These are phyloP conservation scores for Asclepias syriaca DNA, from an alignment of 257 asterid species.

Conservation along the genomic window DNA sequence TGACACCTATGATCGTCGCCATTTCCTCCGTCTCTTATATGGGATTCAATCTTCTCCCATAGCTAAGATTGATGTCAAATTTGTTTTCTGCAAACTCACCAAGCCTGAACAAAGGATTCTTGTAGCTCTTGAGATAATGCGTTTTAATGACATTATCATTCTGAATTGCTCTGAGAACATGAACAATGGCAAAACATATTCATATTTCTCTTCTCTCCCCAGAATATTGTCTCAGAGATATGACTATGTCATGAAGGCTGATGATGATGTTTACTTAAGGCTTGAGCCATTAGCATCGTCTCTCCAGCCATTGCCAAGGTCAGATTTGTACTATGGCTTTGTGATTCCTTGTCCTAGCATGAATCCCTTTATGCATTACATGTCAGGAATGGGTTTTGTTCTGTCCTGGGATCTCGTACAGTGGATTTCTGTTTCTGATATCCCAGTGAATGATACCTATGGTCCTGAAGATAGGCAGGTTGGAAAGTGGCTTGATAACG, in stretches of 20 bases:
- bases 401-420: constrained; percentile 77
- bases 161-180: constrained; percentile 63
- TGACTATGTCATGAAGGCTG: constrained; percentile 80
- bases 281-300: constrained; percentile 46
- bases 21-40: constrained; percentile 70
- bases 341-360: constrained; percentile 73
- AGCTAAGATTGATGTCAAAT: constrained; percentile 49
- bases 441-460: constrained; percentile 38
- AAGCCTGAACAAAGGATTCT: constrained; percentile 41
- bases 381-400: constrained; percentile 83
- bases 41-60: constrained; percentile 41
- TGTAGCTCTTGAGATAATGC: constrained; percentile 59
- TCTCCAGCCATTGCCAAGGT: constrained; percentile 43
- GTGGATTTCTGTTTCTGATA: constrained; percentile 44
- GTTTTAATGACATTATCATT: constrained; percentile 53
- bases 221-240: constrained; percentile 33
- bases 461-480: constrained; percentile 81
- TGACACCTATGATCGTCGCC: constrained; percentile 52
- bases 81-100: constrained; percentile 59
- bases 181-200: constrained; percentile 66
- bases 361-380: constrained; percentile 65
- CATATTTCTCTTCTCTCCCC: constrained; percentile 66
- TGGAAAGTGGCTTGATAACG: constrained; percentile 57
- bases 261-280: constrained; percentile 69
- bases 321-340: constrained; percentile 64